Conservation (phyloP, 257 asterid species). For the Ophiorrhiza pumila region DNA sequence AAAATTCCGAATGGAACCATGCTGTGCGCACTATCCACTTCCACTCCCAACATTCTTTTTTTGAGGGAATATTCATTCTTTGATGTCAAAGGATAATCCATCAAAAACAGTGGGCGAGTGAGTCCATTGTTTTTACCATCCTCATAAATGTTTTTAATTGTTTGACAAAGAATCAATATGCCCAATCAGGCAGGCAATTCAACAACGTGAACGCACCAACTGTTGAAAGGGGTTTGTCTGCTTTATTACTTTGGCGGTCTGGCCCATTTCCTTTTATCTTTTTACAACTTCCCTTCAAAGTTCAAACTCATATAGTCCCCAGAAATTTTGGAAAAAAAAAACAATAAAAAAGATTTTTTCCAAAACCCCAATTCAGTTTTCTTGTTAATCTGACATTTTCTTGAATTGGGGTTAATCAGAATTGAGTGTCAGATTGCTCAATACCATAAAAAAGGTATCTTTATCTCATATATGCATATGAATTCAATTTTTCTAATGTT, state of each 20-base stretch:
- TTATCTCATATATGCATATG: not conserved
- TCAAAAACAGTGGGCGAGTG: not conserved
- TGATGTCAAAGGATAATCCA: not conserved
- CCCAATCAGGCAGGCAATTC: not conserved
- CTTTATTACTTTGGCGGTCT: not conserved
- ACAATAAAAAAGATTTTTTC: not conserved
- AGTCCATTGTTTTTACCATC: not conserved
- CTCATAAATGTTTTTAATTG: not conserved
- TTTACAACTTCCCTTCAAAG: not conserved
- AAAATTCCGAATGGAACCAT: no score
- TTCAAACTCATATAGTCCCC: not conserved
- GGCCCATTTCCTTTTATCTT: not conserved
- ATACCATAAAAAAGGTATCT: constrained; percentile 9
- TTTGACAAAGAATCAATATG: not conserved
- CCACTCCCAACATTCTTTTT: no score
- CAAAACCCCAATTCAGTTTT: not conserved
- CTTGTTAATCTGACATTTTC: not conserved
- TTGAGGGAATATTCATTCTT: not conserved
- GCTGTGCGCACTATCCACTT: no score
- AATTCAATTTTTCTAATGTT: not conserved
- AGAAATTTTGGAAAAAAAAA: no score
- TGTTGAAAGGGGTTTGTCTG: not conserved
- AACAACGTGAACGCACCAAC: not conserved
- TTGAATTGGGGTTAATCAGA: not conserved
- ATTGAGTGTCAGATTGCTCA: not conserved